Base-by-base conservation (phyloP, 805 yeast genomes). In the Monosporozyma aerobia region DNA sequence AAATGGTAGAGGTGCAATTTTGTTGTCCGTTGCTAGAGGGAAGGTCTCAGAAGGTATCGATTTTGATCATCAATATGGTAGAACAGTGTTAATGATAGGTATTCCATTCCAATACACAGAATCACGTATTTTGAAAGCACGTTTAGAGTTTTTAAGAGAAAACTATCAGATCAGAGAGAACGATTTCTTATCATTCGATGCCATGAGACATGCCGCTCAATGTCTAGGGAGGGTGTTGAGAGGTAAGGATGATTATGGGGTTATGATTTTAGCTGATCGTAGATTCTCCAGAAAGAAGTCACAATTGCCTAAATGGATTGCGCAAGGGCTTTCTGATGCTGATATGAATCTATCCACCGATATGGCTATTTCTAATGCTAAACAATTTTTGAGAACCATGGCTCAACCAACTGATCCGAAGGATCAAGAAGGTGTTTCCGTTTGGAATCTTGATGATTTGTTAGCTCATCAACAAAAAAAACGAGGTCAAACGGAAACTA, bases 121-220 rank as follows among this genome's bases (percentile, higher is more conserved):
- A 66, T 90, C 97, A 3, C 82, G 98, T 63, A 94, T 94, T 57
- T 74, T 94, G 62, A 94, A 94, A 61, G 99, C 99, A 0, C 78
- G 99, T 50, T 73, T 94, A 46, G 99, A 94, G 69, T 94, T 94
- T 63, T 70, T 94, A 67, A 76, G 98, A 58, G 98, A 94, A 65
- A 90, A 90, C 62, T 92, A 81, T 67, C 95, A 90, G 62, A 92
- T 94, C 52, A 78, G 89, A 57, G 99, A 94, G 63, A 90, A 88
- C 64, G 99, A 94, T 63, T 94, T 94, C 65, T 68, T 94, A 40
- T 90, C 98, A 10, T 94, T 94, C 76, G 99, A 94, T 70, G 99
- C 99, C 13, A 94, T 94, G 99, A 81, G 99, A 65, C 99, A 94
- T 72, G 99, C 98, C 3, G 98, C 99, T 0, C 99, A 94, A 69